Percentiles rank a stretch among this genome's conserved stretches.
Evolutionary conservation across 2,329 filamentous ascomycete genomes (phyloP).

Genomic region (Fusarium dimerum): DNA sequence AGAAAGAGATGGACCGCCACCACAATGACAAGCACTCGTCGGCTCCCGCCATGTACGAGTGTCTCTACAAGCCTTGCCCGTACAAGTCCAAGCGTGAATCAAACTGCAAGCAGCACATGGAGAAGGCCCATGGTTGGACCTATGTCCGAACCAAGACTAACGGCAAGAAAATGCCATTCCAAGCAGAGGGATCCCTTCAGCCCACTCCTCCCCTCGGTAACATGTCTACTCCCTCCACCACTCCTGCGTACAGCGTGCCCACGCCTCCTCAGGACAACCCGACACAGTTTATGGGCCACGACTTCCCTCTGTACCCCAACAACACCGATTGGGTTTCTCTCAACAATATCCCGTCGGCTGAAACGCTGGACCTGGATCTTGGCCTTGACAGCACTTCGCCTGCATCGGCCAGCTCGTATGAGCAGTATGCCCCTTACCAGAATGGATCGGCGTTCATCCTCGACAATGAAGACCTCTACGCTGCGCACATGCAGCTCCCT

Average conservation of each 20-base stretch:
- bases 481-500: conserved; percentile 57
- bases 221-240: conserved; percentile 64
- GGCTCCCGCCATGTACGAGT: conserved; percentile 79
- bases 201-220: conserved; percentile 61
- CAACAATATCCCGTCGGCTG: conserved; percentile 31
- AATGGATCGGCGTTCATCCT: conserved; percentile 63
- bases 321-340: conserved; percentile 47
- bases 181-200: conserved; percentile 49
- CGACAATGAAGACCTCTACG: conserved; percentile 64
- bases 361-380: conserved; percentile 43
- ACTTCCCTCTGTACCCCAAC: conserved; percentile 52
- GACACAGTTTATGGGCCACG: conserved; percentile 35
- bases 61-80: conserved; percentile 78
- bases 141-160: conserved; percentile 94
- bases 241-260: conserved; percentile 48
- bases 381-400: conserved; percentile 42
- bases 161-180: conserved; percentile 60
- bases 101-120: conserved; percentile 99
- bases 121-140: conserved; percentile 90
- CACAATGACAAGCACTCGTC: conserved; percentile 93
- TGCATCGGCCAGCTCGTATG: conserved; percentile 37
- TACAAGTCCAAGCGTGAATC: conserved; percentile 96
- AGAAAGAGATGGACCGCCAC: conserved; percentile 96
- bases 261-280: conserved; percentile 58
- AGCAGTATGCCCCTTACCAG: conserved; percentile 63